Base-by-base conservation (phyloP, 2,329 filamentous ascomycete species). In the Pyricularia sp. region DNA sequence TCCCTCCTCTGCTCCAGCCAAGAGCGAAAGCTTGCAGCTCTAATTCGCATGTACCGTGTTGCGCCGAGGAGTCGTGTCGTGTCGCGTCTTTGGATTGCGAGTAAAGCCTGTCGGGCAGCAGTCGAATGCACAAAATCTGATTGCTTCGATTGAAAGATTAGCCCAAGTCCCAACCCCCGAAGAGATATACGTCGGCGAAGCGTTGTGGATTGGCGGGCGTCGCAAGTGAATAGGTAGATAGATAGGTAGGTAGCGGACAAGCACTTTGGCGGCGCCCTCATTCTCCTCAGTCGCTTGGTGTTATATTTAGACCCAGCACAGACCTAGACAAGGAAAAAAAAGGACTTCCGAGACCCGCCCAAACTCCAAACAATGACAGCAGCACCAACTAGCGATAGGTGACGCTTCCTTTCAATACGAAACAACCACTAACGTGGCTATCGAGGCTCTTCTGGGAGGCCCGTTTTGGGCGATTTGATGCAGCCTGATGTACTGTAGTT, bases 291-390 rank as follows among this genome's bases (percentile, higher is more conserved):
- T 28, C 59, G 42, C 42, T 50, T 50, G 42, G 25, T 26, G 59
- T 28, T 63, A 28, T 26, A 63, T 25, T 28, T 63, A 63, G 59
- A 28, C 26, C 59, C 59, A 63, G 59, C 59, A 63, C 59, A 63
- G 59, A 63, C 59, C 59, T 63, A 28, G 59, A 28, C 26, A 63
- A 36, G 33, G 33, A 63, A 63, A 63, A 61, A 23, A 26, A 23
- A 63, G 59, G 59, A 63, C 59, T 63, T 63, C 25, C 25, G 59
- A 63, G 59, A 63, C 59, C 59, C 59, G 59, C 59, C 59, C 59
- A 63, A 63, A 28, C 25, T 26, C 59, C 59, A 4, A 26, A 28
- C 26, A 28, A 28, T 26, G 25, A 63, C 9, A 28, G 59, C 23
- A 28, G 3, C 59, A 28, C 59, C 26, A 30, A 63, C 25, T 23